Percentiles rank a stretch among this genome's conserved stretches.
Conservation (phyloP, 2,329 filamentous ascomycete species). For the Chrysosporium keratinophilum region DNA sequence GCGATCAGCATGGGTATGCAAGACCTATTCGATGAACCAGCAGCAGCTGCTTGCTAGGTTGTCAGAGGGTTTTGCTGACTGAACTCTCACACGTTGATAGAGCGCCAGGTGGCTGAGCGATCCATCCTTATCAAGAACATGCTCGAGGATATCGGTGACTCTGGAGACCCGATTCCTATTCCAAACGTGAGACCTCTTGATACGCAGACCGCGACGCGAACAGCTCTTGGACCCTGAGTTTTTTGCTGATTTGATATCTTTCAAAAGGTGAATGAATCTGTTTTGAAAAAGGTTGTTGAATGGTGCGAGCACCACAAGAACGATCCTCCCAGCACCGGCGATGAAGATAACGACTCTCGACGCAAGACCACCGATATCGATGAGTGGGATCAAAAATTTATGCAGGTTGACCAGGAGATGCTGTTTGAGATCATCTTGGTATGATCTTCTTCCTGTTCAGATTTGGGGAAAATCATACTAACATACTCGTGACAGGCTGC, state of each 20-base stretch:
- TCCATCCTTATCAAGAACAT: slow-evolving; percentile 97
- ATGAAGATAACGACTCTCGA: slow-evolving; percentile 85
- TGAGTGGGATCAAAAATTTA: slow-evolving; percentile 99
- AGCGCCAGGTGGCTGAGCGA: slow-evolving; percentile 76
- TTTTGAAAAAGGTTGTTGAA: slow-evolving; percentile 91
- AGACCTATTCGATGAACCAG: background rate
- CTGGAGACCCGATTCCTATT: slow-evolving; percentile 56
- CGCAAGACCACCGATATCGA: slow-evolving; percentile 99
- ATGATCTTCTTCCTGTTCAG: slow-evolving; percentile 18
- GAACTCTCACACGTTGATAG: slow-evolving; percentile 40
- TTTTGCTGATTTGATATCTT: background rate
- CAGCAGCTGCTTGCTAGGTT: background rate
- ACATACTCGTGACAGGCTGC: slow-evolving; percentile 53
- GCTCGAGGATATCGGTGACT: slow-evolving; percentile 79
- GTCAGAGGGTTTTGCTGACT: slow-evolving; percentile 14
- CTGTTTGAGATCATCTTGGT: slow-evolving; percentile 97
- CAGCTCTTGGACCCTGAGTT: background rate
- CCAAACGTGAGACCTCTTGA: slow-evolving; percentile 42
- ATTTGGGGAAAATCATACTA: background rate
- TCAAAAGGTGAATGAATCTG: slow-evolving; percentile 71
- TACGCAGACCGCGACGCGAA: background rate
- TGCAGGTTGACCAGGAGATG: slow-evolving; percentile 99
- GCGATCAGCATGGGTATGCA: slow-evolving; percentile 43
- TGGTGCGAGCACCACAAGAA: slow-evolving; percentile 94
- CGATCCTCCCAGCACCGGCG: slow-evolving; percentile 69